phyloP scores from a whole-genome alignment of 2,329 filamentous ascomycete genomes.

The Elsinoe fawcettii region DNA sequence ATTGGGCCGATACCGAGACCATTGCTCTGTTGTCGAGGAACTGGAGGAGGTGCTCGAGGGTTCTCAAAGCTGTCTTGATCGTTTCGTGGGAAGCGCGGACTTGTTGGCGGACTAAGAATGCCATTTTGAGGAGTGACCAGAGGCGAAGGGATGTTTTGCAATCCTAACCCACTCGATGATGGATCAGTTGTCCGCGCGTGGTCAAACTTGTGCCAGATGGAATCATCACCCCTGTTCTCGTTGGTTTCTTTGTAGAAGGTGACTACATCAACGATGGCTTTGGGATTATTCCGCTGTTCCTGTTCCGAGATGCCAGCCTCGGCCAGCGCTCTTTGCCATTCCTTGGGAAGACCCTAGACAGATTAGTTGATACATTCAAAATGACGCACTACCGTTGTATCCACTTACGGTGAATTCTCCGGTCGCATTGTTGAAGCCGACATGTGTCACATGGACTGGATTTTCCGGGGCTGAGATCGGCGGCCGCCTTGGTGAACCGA shows the following conservation, averaged over 20 bases:
- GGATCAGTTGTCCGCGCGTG: slow-evolving; percentile 59
- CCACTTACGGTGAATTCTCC: slow-evolving; percentile 84
- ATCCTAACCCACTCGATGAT: slow-evolving; percentile 22
- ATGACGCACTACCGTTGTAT: background rate
- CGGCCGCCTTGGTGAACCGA: slow-evolving; percentile 80
- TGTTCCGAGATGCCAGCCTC: slow-evolving; percentile 95
- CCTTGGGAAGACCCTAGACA: slow-evolving; percentile 77
- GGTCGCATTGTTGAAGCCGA: slow-evolving; percentile 92
- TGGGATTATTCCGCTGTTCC: slow-evolving; percentile 89
- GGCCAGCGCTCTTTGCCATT: slow-evolving; percentile 94
- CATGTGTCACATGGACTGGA: slow-evolving; percentile 94
- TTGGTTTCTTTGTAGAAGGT: slow-evolving; percentile 95
- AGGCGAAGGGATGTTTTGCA: slow-evolving; percentile 25
- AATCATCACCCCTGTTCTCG: slow-evolving; percentile 70
- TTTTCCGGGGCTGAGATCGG: slow-evolving; percentile 97
- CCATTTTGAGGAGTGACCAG: slow-evolving; percentile 21
- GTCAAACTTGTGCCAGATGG: slow-evolving; percentile 93
- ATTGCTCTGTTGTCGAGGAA: slow-evolving; percentile 46
- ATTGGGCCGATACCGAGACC: slow-evolving; percentile 35
- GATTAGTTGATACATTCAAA: slow-evolving; percentile 21
- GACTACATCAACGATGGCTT: slow-evolving; percentile 92
- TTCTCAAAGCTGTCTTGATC: slow-evolving; percentile 96
- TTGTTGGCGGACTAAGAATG: slow-evolving; percentile 61
- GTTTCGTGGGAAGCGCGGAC: slow-evolving; percentile 81
- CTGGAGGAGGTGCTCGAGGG: slow-evolving; percentile 82